Conservation (phyloP, 2,329 filamentous ascomycete genomes). For the Pyricularia sp. region DNA sequence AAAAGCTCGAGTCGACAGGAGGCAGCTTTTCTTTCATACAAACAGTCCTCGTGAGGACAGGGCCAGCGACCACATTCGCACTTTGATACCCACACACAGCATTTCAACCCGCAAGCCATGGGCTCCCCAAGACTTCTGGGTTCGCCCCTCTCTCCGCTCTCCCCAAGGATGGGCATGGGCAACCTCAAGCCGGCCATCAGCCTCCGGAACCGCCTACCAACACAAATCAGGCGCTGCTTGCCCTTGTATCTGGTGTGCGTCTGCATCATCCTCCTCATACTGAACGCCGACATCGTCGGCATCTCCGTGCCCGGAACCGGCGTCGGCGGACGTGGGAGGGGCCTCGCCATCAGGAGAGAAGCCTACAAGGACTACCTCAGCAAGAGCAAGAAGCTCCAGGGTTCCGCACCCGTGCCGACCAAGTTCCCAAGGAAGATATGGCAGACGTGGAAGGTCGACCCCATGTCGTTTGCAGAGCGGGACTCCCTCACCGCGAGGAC, state of each 20-base stretch:
- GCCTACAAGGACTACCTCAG: slow-evolving; percentile 5
- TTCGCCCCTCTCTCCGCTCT: slow-evolving; percentile 5
- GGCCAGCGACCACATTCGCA: not conserved
- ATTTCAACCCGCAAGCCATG: slow-evolving; percentile 6
- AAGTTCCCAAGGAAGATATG: slow-evolving; percentile 60
- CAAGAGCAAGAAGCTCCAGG: not conserved
- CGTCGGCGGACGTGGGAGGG: not conserved
- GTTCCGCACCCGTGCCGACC: not conserved
- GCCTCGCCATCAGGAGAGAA: not conserved
- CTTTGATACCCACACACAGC: not conserved
- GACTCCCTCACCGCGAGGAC: slow-evolving; percentile 51
- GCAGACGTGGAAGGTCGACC: slow-evolving; percentile 68
- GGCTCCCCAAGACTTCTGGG: slow-evolving; percentile 3
- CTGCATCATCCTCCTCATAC: slow-evolving; percentile 33
- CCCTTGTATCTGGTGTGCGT: slow-evolving; percentile 35
- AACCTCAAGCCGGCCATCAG: slow-evolving; percentile 7
- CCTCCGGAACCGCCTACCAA: slow-evolving; percentile 19
- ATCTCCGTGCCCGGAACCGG: slow-evolving; percentile 9
- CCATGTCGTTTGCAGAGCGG: slow-evolving; percentile 55
- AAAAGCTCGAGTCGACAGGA: not conserved
- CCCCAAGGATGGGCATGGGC: slow-evolving; percentile 1
- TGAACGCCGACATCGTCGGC: slow-evolving; percentile 32
- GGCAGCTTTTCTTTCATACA: not conserved
- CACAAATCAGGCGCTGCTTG: slow-evolving; percentile 31
- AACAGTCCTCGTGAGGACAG: not conserved